Percentiles rank a stretch among this genome's conserved stretches.
Conservation (phyloP, 495 filamentous ascomycete genomes). For the Cetradonia linearis region DNA sequence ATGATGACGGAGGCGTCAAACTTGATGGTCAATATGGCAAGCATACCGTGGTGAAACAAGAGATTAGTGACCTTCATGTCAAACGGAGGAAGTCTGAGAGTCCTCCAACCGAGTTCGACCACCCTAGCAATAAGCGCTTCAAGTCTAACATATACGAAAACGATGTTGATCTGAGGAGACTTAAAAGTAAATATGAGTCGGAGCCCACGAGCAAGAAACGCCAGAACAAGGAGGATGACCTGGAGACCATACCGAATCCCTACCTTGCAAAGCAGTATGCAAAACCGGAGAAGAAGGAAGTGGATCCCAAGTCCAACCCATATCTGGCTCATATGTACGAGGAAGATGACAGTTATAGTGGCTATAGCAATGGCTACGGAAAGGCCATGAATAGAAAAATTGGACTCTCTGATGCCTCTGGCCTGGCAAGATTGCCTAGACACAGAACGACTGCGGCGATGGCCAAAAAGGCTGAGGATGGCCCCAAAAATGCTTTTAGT, state of each 20-base stretch:
- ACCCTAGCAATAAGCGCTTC: neutral
- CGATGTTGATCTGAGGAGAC: neutral
- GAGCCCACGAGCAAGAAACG: neutral
- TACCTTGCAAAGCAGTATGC: constrained; percentile 7
- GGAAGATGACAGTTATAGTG: constrained; percentile 23
- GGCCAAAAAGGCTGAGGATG: constrained; percentile 67
- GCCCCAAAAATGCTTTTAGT: constrained; percentile 77
- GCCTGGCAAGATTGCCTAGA: constrained; percentile 56
- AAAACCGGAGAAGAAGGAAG: constrained; percentile 29
- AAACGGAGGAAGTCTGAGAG: neutral
- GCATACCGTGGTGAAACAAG: constrained; percentile 13
- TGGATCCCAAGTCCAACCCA: constrained; percentile 56
- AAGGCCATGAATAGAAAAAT: constrained; percentile 18
- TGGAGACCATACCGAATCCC: neutral
- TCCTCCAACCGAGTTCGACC: neutral
- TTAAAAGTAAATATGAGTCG: neutral
- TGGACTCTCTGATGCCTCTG: constrained; percentile 33
- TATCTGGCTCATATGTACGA: constrained; percentile 89
- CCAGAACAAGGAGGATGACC: constrained; percentile 1
- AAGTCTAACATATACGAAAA: neutral
- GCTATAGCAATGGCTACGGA: constrained; percentile 36
- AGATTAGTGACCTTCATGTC: neutral
- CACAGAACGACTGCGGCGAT: constrained; percentile 72
- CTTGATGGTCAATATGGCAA: constrained; percentile 2
- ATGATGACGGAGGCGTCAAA: constrained; percentile 37